phyloP scores from a whole-genome alignment of 306 rosid genomes.

The Citrullus amarus region DNA sequence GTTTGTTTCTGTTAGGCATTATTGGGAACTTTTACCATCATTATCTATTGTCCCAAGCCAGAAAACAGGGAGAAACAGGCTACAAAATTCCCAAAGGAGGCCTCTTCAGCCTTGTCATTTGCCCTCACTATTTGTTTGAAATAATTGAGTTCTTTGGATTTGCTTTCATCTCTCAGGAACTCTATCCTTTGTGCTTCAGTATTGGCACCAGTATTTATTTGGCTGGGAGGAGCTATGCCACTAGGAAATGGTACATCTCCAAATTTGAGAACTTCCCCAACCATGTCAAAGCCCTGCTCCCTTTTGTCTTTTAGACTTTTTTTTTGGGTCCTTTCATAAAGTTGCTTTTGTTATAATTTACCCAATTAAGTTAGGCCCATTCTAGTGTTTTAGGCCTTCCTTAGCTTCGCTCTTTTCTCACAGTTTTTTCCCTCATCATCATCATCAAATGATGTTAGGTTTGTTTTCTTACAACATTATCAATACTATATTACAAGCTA shows the following conservation, averaged over 20 bases:
- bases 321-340: too few relatives aligned
- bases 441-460: too few relatives aligned
- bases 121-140: conserved; percentile 85
- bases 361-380: too few relatives aligned
- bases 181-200: conserved; percentile 31
- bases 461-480: too few relatives aligned
- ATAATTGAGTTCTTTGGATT: conserved; percentile 43
- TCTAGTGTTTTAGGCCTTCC: too few relatives aligned
- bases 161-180: conserved; percentile 49
- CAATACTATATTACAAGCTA: too few relatives aligned
- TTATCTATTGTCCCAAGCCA: conserved; percentile 42
- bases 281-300: conserved; percentile 57
- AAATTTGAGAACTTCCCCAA: conserved; percentile 61
- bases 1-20: conserved; percentile 42
- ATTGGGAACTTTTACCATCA: conserved; percentile 78
- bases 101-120: conserved; percentile 44
- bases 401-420: too few relatives aligned
- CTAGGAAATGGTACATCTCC: conserved; percentile 61
- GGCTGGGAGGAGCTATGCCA: conserved; percentile 62
- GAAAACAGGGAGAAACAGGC: conserved; percentile 38
- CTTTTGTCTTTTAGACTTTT: conserved; percentile 31
- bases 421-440: too few relatives aligned
- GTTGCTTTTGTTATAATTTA: too few relatives aligned
- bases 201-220: conserved; percentile 40
- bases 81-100: conserved; percentile 81